A percentile compares a stretch with the other conserved stretches of the same genome.
Evolutionary conservation across 352 stramenopile species (phyloP).

Genomic region (Aphanomyces invadans): DNA sequence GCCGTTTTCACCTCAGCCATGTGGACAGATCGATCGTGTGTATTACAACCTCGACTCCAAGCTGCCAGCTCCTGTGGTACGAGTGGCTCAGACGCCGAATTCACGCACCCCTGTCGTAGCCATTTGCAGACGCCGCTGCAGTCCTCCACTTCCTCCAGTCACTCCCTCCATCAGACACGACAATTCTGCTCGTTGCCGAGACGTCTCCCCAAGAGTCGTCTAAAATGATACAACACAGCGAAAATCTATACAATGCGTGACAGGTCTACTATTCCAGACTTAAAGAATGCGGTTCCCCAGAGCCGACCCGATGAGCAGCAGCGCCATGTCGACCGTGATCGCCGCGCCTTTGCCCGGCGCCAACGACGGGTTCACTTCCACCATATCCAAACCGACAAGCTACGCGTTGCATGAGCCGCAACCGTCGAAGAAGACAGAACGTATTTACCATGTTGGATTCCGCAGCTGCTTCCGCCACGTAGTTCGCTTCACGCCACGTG

Average conservation of each 20-base stretch:
- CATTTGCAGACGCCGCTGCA: neutral
- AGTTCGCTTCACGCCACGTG: slow-evolving; percentile 95
- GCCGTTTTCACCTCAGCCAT: too few species aligned
- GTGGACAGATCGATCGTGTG: slow-evolving; percentile 38
- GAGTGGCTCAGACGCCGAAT: neutral
- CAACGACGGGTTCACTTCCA: slow-evolving; percentile 93
- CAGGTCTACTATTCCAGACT: slow-evolving; percentile 14
- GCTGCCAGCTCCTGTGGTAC: slow-evolving; percentile 41
- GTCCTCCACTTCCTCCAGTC: neutral
- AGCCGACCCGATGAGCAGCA: slow-evolving; percentile 89
- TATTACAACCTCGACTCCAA: slow-evolving; percentile 80
- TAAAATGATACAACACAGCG: too few species aligned
- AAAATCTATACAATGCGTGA: too few species aligned
- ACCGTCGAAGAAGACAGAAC: too few species aligned
- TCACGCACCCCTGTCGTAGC: neutral
- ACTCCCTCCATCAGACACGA: neutral
- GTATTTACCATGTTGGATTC: slow-evolving; percentile 70
- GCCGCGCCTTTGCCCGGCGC: slow-evolving; percentile 78
- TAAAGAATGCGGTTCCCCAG: slow-evolving; percentile 91
- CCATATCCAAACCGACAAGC: slow-evolving; percentile 88
- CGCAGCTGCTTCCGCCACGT: slow-evolving; percentile 89
- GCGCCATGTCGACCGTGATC: slow-evolving; percentile 90
- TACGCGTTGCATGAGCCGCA: slow-evolving; percentile 10
- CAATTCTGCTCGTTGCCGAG: neutral
- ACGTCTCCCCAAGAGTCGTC: neutral